Evolutionary conservation across 352 stramenopile species (phyloP), one percentile per base, ranked within the genome.

Genomic region (Pythium dissimile): DNA sequence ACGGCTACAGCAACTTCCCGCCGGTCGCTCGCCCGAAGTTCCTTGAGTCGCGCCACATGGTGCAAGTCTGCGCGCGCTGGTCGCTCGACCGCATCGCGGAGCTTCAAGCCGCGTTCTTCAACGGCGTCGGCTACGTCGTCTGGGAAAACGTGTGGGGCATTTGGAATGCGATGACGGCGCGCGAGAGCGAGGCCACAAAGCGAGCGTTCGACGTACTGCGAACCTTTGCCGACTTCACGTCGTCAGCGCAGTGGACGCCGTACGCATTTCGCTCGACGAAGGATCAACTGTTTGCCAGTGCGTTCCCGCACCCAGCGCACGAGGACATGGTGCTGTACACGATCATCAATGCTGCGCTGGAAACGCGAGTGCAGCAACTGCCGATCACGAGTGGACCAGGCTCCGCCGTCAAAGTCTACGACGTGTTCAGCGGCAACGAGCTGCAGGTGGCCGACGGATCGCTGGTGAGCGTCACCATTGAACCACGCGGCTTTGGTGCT

Each of bases 141-240:
- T 95, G 86, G 86, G 86, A 95, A 43, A 95, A 95, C 54, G 82
- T 95, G 16, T 95, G 86, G 86, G 83, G 86, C 15, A 92, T 93
- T 27, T 94, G 79, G 81, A 94, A 92, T 43, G 73, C 66, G 10
- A 87, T 93, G 67, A 92, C 84, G 0, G 60, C 71, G 41, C 80
- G 81, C 9, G 84, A 95, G 67, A 73, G 73, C 57, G 73, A 88
- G 55, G 79, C 64, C 5, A 50, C 67, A 32, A 86, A 80, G 68
- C 71, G 80, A 2, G 75, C 73, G 54, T 89, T 90, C 37, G 48
- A 72, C 9, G 84, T 92, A 48, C 50, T 92, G 41, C 80, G 80
- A 24, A 47, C 72, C 18, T 92, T 94, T 37, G 43, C 73, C 2
- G 64, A 59, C 10, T 70, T 79, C 5, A 79, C 73, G 15, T 67